Evolutionary conservation across 2,329 filamentous ascomycete species (phyloP).

Genomic region (Fusarium nisikadoi): DNA sequence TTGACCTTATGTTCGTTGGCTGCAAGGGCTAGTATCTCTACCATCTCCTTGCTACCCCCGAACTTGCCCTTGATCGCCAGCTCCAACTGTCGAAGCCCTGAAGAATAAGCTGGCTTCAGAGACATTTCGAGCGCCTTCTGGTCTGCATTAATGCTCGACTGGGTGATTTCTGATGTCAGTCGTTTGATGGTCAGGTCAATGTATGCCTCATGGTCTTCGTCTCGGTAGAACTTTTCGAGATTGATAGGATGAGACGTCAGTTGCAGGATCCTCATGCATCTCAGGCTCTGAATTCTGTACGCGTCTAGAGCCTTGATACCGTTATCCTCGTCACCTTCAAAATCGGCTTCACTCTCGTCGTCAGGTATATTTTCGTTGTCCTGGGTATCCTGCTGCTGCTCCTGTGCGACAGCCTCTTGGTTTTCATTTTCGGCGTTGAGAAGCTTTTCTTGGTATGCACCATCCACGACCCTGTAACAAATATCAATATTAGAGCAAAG

Average conservation of each 20-base stretch:
- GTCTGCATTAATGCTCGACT: fast-evolving
- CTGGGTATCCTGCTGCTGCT: fast-evolving
- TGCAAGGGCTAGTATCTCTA: conserved; percentile 9
- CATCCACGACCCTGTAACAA: neutral
- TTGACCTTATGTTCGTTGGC: conserved; percentile 15
- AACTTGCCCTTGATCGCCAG: neutral
- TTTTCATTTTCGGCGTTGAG: fast-evolving
- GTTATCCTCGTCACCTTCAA: neutral
- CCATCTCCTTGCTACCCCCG: conserved; percentile 30
- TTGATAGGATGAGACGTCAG: conserved; percentile 44
- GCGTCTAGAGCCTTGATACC: fast-evolving
- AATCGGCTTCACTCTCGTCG: neutral
- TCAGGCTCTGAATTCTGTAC: neutral
- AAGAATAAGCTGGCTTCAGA: fast-evolving
- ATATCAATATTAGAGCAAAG: fast-evolving
- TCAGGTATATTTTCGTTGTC: fast-evolving
- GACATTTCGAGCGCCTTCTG: neutral
- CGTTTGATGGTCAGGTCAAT: neutral
- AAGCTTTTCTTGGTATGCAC: neutral
- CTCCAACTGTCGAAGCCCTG: neutral
- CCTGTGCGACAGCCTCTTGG: neutral
- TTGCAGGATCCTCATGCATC: conserved; percentile 27
- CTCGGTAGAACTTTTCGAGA: conserved; percentile 43
- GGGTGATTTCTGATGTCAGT: neutral
- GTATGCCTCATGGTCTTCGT: fast-evolving